Conservation (phyloP, 371 early-diverging fungal genomes). For the Syncephalastrum racemosum region DNA sequence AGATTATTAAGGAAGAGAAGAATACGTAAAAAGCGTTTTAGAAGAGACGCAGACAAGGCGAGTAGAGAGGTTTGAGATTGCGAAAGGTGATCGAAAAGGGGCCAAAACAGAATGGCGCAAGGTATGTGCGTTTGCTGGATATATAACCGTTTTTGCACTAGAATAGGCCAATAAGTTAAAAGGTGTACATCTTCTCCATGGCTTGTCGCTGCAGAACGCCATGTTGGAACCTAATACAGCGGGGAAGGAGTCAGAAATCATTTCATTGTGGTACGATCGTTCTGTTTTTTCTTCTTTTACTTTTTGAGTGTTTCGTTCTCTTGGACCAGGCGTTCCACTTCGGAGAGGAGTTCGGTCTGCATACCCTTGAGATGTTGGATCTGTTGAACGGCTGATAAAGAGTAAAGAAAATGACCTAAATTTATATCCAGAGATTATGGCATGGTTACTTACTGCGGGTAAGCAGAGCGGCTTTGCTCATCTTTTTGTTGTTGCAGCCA, state of each 20-base stretch:
- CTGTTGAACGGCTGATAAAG: constrained; percentile 45
- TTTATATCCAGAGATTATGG: no score
- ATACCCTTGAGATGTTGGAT: constrained; percentile 49
- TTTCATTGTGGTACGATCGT: not conserved
- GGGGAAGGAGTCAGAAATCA: not conserved
- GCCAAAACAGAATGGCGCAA: constrained; percentile 1
- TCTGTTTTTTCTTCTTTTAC: constrained; percentile 19
- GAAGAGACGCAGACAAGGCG: constrained; percentile 1
- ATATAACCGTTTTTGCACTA: no score
- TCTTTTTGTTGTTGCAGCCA: constrained; percentile 54
- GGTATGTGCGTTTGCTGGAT: not conserved
- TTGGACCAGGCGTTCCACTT: constrained; percentile 47
- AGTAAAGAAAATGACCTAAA: not conserved
- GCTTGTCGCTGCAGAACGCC: constrained; percentile 51
- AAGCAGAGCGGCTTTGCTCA: constrained; percentile 58
- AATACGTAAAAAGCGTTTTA: not conserved
- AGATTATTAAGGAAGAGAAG: constrained; percentile 8
- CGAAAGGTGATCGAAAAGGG: not conserved
- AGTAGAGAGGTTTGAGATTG: constrained; percentile 2
- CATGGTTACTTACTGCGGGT: constrained; percentile 41
- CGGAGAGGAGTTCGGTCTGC: constrained; percentile 44
- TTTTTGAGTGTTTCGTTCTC: constrained; percentile 53
- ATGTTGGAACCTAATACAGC: constrained; percentile 40
- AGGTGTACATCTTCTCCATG: constrained; percentile 54
- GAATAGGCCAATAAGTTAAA: constrained; percentile 8